phyloP scores from a whole-genome alignment of 2,329 filamentous ascomycete genomes.

The Ophiostoma piceae region DNA sequence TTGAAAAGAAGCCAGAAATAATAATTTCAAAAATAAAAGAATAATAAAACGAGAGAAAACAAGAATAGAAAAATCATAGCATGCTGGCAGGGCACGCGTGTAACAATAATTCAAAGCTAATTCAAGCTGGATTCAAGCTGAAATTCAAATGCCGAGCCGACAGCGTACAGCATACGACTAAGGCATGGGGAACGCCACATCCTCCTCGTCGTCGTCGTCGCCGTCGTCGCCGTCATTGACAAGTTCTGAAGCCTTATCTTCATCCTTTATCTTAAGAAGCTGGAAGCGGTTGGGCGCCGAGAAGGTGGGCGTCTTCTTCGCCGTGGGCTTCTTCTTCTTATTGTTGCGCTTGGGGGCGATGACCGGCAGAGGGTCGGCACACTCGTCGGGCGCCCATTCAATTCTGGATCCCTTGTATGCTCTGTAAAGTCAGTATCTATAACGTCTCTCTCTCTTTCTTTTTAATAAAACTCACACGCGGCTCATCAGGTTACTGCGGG shows the following conservation, averaged over 20 bases:
- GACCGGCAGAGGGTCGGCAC: slow-evolving; percentile 51
- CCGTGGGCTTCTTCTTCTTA: slow-evolving; percentile 30
- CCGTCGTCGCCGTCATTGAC: slow-evolving; percentile 31
- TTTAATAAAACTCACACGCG: slow-evolving; percentile 42
- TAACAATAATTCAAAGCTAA: too few species aligned
- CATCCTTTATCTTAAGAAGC: slow-evolving; percentile 49
- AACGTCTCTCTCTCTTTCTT: too few species aligned
- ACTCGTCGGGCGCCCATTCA: slow-evolving; percentile 68
- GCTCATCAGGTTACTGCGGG: slow-evolving; percentile 72
- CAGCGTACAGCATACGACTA: not conserved
- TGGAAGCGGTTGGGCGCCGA: slow-evolving; percentile 57
- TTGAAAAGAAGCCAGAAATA: not conserved
- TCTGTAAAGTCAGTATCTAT: slow-evolving; percentile 34
- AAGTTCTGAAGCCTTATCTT: slow-evolving; percentile 31
- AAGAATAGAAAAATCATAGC: not conserved
- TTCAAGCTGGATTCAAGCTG: too few species aligned
- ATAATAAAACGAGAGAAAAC: not conserved
- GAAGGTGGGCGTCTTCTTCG: slow-evolving; percentile 36
- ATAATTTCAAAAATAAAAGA: slow-evolving; percentile 14
- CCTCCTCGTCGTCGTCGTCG: slow-evolving; percentile 23
- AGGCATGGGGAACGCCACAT: not conserved
- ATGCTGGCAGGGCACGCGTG: too few species aligned
- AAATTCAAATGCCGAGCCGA: not conserved
- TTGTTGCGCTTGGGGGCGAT: slow-evolving; percentile 28
- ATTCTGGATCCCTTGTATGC: slow-evolving; percentile 67